A percentile compares a stretch with the other conserved stretches of the same genome.
Evolutionary conservation across 2,329 filamentous ascomycete species (phyloP).

Genomic region (Curvularia sp.): DNA sequence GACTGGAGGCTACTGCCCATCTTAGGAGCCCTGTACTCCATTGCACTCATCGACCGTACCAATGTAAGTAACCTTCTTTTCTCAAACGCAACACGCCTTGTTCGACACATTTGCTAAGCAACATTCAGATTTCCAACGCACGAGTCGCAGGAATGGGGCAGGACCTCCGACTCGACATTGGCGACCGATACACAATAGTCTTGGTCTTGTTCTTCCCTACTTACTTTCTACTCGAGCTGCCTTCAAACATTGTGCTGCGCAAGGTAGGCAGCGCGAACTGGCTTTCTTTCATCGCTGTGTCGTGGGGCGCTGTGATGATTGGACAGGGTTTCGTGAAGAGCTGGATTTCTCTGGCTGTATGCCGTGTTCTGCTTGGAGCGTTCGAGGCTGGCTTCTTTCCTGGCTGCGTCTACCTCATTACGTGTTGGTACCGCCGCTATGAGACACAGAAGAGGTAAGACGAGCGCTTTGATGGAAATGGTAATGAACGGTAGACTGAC

Average conservation of each 20-base stretch:
- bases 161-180: constrained; percentile 32
- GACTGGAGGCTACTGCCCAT: constrained; percentile 52
- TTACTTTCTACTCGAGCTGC: constrained; percentile 34
- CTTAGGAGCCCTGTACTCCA: constrained; percentile 48
- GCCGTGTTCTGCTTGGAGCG: constrained; percentile 32
- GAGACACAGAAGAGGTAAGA: constrained; percentile 34
- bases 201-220: constrained; percentile 39
- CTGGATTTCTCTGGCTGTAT: constrained; percentile 32
- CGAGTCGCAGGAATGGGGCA: constrained; percentile 37
- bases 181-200: constrained; percentile 35
- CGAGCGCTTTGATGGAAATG: not conserved
- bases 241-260: constrained; percentile 34
- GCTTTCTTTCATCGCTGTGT: constrained; percentile 34
- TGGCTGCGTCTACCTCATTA: constrained; percentile 40
- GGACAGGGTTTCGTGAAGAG: constrained; percentile 35
- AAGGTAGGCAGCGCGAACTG: constrained; percentile 39
- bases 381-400: constrained; percentile 40
- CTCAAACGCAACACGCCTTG: no score
- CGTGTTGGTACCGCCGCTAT: constrained; percentile 38
- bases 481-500: constrained; percentile 1
- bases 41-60: constrained; percentile 48
- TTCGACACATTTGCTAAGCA: not conserved
- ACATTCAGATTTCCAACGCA: constrained; percentile 31
- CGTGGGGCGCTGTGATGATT: constrained; percentile 39
- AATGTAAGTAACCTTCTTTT: constrained; percentile 25